Evolutionary conservation across 257 asterid species (phyloP), one percentile per base, ranked within the genome.

Genomic region (Ilex asprella): DNA sequence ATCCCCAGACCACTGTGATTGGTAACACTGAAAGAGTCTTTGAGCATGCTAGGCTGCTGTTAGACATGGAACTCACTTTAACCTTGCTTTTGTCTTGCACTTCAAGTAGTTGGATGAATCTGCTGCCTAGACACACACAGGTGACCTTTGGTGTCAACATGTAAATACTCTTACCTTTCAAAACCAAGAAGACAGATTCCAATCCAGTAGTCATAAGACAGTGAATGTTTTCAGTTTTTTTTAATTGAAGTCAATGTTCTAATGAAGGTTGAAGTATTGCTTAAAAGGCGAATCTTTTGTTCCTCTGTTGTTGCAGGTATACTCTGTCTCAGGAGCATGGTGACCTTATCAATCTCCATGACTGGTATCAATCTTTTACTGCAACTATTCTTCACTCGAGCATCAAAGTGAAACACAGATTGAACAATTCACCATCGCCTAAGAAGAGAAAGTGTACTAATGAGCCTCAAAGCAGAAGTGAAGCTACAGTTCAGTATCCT

Each of bases 301-400:
- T 49, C 14, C 6, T 11, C 14, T 11, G 16, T 72, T 52, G 59
- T 63, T 21, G 27, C 27, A 92, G 98, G 95, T 89, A 89, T 64
- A 72, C 83, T 39, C 78, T 93, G 80, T 88, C 95, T 51, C 94
- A 89, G 73, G 99, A 93, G 73, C 95, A 93, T 46, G 97, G 99
- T 1, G 97, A 89, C 67, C 91, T 89, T 67, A 85, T 93, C 75
- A 93, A 93, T 76, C 82, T 93, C 60, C 96, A 89, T 55, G 95
- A 93, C 81, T 87, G 95, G 96, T 87, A 76, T 70, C 88, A 81
- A 68, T 87, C 99, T 39, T 93, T 89, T 74, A 89, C 76, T 73
- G 81, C 88, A 49, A 62, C 79, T 13, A 71, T 85, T 64, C 68
- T 80, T 59, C 71, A n/a, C 5, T 69, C 78, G 12, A 71, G 77